phyloP scores from a whole-genome alignment of 257 asterid species.

The Ajuga chamaepitys region DNA sequence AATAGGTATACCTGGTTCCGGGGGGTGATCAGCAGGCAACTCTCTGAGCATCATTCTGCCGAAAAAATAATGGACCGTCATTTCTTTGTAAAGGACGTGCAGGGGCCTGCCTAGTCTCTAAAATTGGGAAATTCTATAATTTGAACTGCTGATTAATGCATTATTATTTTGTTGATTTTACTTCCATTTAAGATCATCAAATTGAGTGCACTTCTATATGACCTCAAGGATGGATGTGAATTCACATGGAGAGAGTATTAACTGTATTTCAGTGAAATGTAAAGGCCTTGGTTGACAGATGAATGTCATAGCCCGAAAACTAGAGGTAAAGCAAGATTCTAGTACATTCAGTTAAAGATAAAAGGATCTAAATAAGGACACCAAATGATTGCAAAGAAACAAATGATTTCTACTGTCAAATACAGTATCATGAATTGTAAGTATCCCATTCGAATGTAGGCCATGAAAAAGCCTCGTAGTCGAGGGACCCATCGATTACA shows the following conservation, averaged over 20 bases:
- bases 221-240: no score
- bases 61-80: conserved; percentile 34
- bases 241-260: no score
- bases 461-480: conserved; percentile 78
- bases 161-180: no score
- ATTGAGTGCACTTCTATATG: no score
- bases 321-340: no score
- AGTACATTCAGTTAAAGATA: not conserved
- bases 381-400: not conserved
- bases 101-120: conserved; percentile 65
- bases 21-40: conserved; percentile 27
- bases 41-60: conserved; percentile 30
- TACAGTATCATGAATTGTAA: conserved; percentile 35
- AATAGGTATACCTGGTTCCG: conserved; percentile 43
- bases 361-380: not conserved
- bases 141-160: no score
- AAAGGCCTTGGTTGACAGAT: no score
- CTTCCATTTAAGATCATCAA: no score
- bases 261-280: no score
- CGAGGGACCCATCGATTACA: conserved; percentile 58
- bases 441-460: conserved; percentile 98
- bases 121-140: no score
- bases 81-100: conserved; percentile 49
- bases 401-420: conserved; percentile 1
- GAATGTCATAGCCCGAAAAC: no score